Base-by-base conservation (phyloP, 768 basidiomycete species). In the Ramaria rubella region DNA sequence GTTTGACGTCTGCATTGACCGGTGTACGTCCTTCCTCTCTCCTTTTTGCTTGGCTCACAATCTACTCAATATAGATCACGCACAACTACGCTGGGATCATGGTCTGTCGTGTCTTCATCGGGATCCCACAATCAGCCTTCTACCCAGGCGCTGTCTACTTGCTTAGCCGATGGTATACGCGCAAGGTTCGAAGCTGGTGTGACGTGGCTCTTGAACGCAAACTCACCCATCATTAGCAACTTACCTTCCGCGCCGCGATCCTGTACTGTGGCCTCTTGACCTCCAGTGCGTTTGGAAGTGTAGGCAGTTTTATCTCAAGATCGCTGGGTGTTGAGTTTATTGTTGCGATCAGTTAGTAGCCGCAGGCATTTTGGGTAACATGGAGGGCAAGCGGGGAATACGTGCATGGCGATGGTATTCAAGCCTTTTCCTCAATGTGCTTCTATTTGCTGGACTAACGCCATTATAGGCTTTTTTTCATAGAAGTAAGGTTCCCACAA, bases 321-420 rank as follows among this genome's bases (percentile, higher is more conserved):
- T 38, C 15, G 49, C 33, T 26, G 29, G 29, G 44, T 17, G 27
- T 36, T 8, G 31, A 26, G 30, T 2, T 5, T 24, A n/a, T 23
- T 1, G 31, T 38, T 44, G 24, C 19, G 42, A 55, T 19, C 58
- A 86, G 81, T 66, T 87, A 6, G 79, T 88, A 63, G 88, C 86
- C 14, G 86, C 86, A n/a, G 87, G 84, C 9, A 85, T 89, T 52
- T 74, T 91, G 15, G 71, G 74, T 1, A 76, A 74, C 42, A 85
- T 89, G 85, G 78, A 90, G 59, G 85, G 84, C 1, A 75, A 74
- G 50, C 71, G 78, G 3, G 86, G 86, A 1, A 81, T 86, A 42
- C 65, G 81, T 27, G 85, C 83, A 12, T 89, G 87, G 87, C 63
- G 83, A 73, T 89, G 81, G 83, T 82, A 58, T 58, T 72, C n/a